Conservation (phyloP, 371 early-diverging fungal species). For the Lichtheimia ornata region DNA sequence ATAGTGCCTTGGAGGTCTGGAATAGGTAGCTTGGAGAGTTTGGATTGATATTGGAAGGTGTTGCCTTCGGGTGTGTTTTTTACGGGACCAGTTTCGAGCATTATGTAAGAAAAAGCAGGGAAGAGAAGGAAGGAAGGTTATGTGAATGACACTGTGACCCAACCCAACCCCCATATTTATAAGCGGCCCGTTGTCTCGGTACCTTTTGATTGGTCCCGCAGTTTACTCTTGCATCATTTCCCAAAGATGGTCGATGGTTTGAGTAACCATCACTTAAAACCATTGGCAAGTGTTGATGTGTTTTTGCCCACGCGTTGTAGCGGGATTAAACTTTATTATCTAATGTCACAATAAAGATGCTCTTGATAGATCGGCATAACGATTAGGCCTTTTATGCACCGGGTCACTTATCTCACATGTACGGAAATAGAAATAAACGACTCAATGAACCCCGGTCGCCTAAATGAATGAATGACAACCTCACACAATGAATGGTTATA, state of each 20-base stretch:
- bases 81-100: constrained; percentile 4
- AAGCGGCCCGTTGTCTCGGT: too few relatives aligned
- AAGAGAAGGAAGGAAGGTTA: constrained; percentile 7
- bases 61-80: constrained; percentile 19
- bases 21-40: constrained; percentile 82
- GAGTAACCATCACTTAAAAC: too few relatives aligned
- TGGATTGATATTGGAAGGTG: constrained; percentile 56
- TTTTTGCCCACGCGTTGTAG: too few relatives aligned
- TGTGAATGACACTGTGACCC: constrained; percentile 4
- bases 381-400: constrained; percentile 11
- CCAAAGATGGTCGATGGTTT: too few relatives aligned
- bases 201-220: constrained; percentile 11
- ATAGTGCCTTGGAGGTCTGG: constrained; percentile 84
- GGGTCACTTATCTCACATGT: too few relatives aligned
- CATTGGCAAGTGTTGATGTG: too few relatives aligned
- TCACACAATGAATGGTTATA: background rate
- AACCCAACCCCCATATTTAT: background rate
- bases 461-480: background rate
- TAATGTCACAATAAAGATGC: too few relatives aligned
- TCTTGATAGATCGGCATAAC: constrained; percentile 3
- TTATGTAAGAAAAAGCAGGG: constrained; percentile 9
- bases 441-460: too few relatives aligned
- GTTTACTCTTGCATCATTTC: constrained; percentile 2
- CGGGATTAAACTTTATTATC: too few relatives aligned
- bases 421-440: too few relatives aligned